A percentile compares a stretch with the other conserved stretches of the same genome.
Conservation (phyloP, 2,329 filamentous ascomycete genomes). For the Cladosporium phlei region DNA sequence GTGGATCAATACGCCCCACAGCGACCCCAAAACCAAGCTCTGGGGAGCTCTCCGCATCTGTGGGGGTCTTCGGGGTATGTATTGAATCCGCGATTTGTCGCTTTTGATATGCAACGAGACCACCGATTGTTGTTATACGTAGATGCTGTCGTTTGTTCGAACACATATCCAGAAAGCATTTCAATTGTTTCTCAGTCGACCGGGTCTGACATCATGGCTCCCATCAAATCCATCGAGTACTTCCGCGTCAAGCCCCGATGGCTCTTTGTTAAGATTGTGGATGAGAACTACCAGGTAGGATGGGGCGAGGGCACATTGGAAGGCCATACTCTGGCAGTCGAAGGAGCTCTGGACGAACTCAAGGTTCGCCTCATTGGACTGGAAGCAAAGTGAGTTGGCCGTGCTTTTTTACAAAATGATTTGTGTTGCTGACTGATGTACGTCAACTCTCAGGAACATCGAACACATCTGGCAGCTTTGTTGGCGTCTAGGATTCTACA, state of each 20-base stretch:
- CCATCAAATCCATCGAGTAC: constrained; percentile 62
- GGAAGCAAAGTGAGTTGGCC: constrained; percentile 53
- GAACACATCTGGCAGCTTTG: constrained; percentile 73
- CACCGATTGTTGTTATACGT: too few species aligned
- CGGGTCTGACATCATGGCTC: constrained; percentile 54
- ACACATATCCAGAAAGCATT: too few species aligned
- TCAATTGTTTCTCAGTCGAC: too few species aligned
- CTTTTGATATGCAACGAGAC: too few species aligned
- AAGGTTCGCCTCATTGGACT: constrained; percentile 57
- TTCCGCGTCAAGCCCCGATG: constrained; percentile 68
- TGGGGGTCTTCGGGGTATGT: too few species aligned
- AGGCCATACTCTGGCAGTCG: constrained; percentile 69
- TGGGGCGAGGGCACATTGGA: constrained; percentile 71
- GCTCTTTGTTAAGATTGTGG: constrained; percentile 71
- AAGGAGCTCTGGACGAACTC: constrained; percentile 65
- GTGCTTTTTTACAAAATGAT: background rate
- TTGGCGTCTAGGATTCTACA: constrained; percentile 58
- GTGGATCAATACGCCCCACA: too few species aligned
- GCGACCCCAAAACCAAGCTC: too few species aligned
- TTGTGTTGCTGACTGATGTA: constrained; percentile 23
- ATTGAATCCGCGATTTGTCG: too few species aligned
- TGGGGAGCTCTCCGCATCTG: too few species aligned
- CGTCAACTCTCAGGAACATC: constrained; percentile 61
- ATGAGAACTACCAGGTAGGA: constrained; percentile 58
- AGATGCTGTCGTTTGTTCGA: too few species aligned